Evolutionary conservation across 768 basidiomycete genomes (phyloP).

Genomic region (Xerocomus brunneocitrinus): DNA sequence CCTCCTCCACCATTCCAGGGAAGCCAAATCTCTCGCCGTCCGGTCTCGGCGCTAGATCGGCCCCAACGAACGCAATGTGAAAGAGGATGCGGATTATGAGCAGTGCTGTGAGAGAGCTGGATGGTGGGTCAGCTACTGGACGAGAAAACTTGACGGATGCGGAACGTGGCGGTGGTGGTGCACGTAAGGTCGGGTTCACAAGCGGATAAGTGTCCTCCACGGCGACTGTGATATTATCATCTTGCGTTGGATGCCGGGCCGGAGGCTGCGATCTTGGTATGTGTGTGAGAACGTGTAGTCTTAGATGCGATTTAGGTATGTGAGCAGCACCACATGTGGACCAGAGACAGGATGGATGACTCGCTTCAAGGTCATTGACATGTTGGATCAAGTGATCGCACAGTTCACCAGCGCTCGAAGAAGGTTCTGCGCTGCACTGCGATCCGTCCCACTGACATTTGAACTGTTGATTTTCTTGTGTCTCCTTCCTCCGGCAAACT

Average conservation of each 20-base stretch:
- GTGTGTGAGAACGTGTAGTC: conserved; percentile 73
- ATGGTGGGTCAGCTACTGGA: conserved; percentile 61
- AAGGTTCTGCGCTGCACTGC: conserved; percentile 46
- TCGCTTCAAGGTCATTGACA: conserved; percentile 40
- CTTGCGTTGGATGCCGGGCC: conserved; percentile 63
- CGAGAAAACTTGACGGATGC: conserved; percentile 55
- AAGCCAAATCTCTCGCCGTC: conserved; percentile 89
- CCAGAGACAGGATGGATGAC: conserved; percentile 65
- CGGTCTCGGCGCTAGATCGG: conserved; percentile 59
- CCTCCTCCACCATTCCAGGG: conserved; percentile 75
- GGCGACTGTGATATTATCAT: conserved; percentile 69
- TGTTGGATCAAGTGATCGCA: conserved; percentile 69
- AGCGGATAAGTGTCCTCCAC: conserved; percentile 53
- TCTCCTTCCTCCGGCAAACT: conserved; percentile 64
- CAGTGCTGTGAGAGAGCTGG: conserved; percentile 73
- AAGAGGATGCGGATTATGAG: conserved; percentile 83
- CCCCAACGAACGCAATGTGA: conserved; percentile 68
- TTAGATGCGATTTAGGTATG: conserved; percentile 48
- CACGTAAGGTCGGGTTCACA: conserved; percentile 60
- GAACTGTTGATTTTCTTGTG: conserved; percentile 55
- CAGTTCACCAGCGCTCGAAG: conserved; percentile 55
- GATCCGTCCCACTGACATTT: conserved; percentile 75
- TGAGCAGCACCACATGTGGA: conserved; percentile 51
- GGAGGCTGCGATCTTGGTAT: conserved; percentile 55
- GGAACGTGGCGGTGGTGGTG: conserved; percentile 66